Base-by-base conservation (phyloP, 257 asterid genomes). In the Mentha longifolia region DNA sequence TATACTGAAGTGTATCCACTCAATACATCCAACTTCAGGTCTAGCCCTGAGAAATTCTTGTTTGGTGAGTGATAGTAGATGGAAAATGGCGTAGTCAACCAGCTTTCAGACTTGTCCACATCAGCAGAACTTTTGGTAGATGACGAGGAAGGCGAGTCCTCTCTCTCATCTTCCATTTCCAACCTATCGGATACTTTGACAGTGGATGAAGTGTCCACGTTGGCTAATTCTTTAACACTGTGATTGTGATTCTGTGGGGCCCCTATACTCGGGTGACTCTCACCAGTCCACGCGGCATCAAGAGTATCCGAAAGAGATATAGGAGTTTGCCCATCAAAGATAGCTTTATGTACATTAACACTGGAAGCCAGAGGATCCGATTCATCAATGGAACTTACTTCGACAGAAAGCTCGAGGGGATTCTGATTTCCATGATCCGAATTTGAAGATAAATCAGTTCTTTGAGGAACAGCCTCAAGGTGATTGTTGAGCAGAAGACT, bases 271-370 rank as follows among this genome's bases (percentile, higher is more conserved):
- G 90, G 77, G 33, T 73, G 73, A 73, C 75, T 87, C 87, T 89
- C 89, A 41, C 99, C 95, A 11, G 90, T 91, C 99, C 97, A 94
- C 7, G 92, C 96, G 46, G 97, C 96, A 85, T 94, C 95, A 58
- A 89, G 89, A 60, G 97, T 85, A 65, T 86, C 89, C 25, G 96
- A 86, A 84, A 94, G 78, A 80, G 87, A 84, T 70, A 76, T 80
- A 45, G 97, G 88, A 65, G 83, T 54, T 78, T 86, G 90, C 10
- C 90, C 95, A 47, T 83, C 92, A 11, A 96, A 84, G 59, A 87
- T 86, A 52, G 84, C 86, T 71, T 87, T 81, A 71, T 75, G 86
- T 52, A 79, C 78, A 51, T 64, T 65, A n/a, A 66, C 73, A 70
- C 79, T 80, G 11, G 88, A 77, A 74, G 76, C 82, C 39, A 76